A percentile compares a stretch with the other conserved stretches of the same genome.
phyloP scores from a whole-genome alignment of 139 green algal genomes.

The Axilococcus clingmanii region DNA sequence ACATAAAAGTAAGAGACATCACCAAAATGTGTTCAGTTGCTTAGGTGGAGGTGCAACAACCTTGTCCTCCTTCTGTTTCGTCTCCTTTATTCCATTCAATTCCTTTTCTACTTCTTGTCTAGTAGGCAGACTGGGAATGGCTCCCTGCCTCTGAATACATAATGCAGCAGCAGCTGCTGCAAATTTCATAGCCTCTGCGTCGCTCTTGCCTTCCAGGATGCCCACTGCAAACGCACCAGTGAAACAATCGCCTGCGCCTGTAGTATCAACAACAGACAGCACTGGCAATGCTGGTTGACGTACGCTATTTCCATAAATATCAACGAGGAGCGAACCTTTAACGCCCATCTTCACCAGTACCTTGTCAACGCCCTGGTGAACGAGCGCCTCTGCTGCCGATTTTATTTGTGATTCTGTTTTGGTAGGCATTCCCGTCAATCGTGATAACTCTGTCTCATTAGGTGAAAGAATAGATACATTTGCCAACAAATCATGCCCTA shows the following conservation, averaged over 20 bases:
- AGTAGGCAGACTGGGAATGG: slow-evolving; percentile 46
- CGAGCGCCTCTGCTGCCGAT: slow-evolving; percentile 41
- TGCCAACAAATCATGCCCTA: slow-evolving; percentile 49
- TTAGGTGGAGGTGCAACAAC: background rate
- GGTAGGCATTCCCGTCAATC: slow-evolving; percentile 56
- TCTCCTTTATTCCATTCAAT: background rate
- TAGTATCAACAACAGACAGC: slow-evolving; percentile 68
- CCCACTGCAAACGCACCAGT: slow-evolving; percentile 77
- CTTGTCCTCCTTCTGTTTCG: background rate
- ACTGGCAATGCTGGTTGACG: slow-evolving; percentile 6
- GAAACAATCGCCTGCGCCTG: slow-evolving; percentile 89
- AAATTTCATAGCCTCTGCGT: slow-evolving; percentile 60
- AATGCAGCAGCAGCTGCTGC: slow-evolving; percentile 47
- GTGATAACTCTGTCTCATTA: slow-evolving; percentile 84
- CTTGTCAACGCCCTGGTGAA: slow-evolving; percentile 36
- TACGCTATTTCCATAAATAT: slow-evolving; percentile 13
- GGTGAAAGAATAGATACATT: slow-evolving; percentile 58
- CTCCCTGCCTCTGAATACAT: slow-evolving; percentile 52
- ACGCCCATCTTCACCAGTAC: slow-evolving; percentile 84
- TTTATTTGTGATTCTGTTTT: slow-evolving; percentile 32
- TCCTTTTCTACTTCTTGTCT: slow-evolving; percentile 22
- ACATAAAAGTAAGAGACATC: background rate
- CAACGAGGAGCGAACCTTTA: slow-evolving; percentile 62
- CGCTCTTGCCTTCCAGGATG: slow-evolving; percentile 48
- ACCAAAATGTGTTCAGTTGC: slow-evolving; percentile 1